Percentiles rank a stretch among this genome's conserved stretches.
Conservation (phyloP, 83 land plant species). For the Picea mariana region DNA sequence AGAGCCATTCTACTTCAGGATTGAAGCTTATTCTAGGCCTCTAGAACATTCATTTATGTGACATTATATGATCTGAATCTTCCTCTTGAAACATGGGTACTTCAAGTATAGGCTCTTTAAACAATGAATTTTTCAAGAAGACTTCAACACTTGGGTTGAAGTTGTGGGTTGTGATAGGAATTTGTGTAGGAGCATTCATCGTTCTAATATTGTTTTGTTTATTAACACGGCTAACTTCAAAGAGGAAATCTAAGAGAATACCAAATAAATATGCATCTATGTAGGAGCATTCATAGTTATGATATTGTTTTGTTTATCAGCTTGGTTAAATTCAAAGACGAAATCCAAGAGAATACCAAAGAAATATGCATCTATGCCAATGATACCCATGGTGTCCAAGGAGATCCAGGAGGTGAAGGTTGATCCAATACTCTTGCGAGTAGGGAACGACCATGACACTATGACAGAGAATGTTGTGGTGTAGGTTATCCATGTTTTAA, state of each 20-base stretch:
- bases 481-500: too few species aligned
- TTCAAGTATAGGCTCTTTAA: constrained; percentile 34
- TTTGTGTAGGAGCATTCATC: too few species aligned
- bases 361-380: too few species aligned
- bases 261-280: constrained; percentile 15
- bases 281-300: constrained; percentile 25
- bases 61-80: not conserved
- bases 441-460: not conserved
- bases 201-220: too few species aligned
- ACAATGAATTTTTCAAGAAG: constrained; percentile 50
- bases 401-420: constrained; percentile 3
- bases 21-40: not conserved
- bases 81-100: not conserved
- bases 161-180: not conserved
- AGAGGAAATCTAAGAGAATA: constrained; percentile 15
- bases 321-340: constrained; percentile 1
- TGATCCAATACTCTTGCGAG: constrained; percentile 6
- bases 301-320: constrained; percentile 42
- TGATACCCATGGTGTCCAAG: not conserved
- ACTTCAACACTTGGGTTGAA: constrained; percentile 44
- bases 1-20: not conserved
- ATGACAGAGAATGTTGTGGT: not conserved
- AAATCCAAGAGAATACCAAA: too few species aligned
- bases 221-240: too few species aligned
- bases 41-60: not conserved